phyloP scores from a whole-genome alignment of 331 rosid genomes.

The Telfairia occidentalis region DNA sequence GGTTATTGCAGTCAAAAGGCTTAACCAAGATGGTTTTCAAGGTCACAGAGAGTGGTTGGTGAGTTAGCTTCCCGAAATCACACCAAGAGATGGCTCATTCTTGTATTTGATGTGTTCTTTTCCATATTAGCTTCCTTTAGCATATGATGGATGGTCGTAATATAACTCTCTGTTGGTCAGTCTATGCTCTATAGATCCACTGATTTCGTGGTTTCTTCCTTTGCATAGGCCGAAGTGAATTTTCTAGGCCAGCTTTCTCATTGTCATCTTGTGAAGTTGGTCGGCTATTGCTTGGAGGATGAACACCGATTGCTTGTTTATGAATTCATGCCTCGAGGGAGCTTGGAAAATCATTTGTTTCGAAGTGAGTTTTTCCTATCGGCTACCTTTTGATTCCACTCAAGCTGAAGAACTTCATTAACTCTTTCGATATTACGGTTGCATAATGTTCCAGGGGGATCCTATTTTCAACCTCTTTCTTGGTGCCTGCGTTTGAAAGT shows the following conservation, averaged over 20 bases:
- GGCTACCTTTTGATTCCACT: background rate
- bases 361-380: conserved; percentile 6
- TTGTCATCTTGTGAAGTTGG: conserved; percentile 9
- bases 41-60: conserved; percentile 18
- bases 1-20: conserved; percentile 18
- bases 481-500: conserved; percentile 14
- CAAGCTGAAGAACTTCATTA: background rate
- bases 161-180: background rate
- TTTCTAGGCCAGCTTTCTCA: conserved; percentile 11
- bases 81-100: background rate
- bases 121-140: background rate
- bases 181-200: background rate
- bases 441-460: conserved; percentile 6
- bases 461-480: conserved; percentile 17
- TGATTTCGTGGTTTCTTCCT: background rate
- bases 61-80: background rate
- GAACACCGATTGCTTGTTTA: conserved; percentile 11
- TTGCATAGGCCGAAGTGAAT: conserved; percentile 7
- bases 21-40: conserved; percentile 15
- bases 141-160: background rate
- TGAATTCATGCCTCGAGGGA: conserved; percentile 13
- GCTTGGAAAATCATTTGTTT: conserved; percentile 18
- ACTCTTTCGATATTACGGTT: background rate
- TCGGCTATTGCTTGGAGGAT: conserved; percentile 11
- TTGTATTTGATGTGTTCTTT: background rate